Evolutionary conservation across 805 yeast genomes (phyloP), one percentile per base, ranked within the genome.

Genomic region (Candida michaelii): DNA sequence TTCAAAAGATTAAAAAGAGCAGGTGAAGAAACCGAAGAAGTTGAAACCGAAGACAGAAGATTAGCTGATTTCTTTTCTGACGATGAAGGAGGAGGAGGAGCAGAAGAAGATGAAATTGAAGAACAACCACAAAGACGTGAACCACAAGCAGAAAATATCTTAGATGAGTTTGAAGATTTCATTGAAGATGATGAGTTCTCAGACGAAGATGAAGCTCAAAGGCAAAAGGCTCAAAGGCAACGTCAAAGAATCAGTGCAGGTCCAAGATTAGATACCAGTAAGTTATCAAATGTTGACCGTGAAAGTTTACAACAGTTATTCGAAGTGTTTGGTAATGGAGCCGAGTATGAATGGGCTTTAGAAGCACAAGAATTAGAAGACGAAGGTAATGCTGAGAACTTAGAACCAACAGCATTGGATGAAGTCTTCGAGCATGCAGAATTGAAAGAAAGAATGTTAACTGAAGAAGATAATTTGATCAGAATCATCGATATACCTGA

Each of bases 241-340:
- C 57, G 69, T 18, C 65, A 64, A 50, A 56, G 60, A 38, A 57
- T 60, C 13, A 57, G 57, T 45, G 52, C 58, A 44, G 71, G 69
- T 3, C 73, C 73, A 17, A 59, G 76, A 53, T 66, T 80, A 61
- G 76, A 77, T 53, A 79, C 85, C 10, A 70, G 80, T 4, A 79
- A 79, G 51, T 68, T 80, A 30, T 73, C 83, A 0, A 78, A 48
- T 76, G 87, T 55, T 67, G 96, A 93, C 54, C 83, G 93, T 42
- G 98, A 93, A 55, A 87, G 88, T 60, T 78, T 91, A 50, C 93
- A 89, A 56, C 97, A 91, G 63, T 78, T 93, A 58, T 89, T 82
- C 56, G 99, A 93, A 60, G 88, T 93, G 11, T 93, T 93, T 60
- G 99, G 99, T 51, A 95, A 89, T 62, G 99, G 99, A 39, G 89